Conservation (phyloP, 805 yeast genomes). For the Metschnikowia drakensbergensis region DNA sequence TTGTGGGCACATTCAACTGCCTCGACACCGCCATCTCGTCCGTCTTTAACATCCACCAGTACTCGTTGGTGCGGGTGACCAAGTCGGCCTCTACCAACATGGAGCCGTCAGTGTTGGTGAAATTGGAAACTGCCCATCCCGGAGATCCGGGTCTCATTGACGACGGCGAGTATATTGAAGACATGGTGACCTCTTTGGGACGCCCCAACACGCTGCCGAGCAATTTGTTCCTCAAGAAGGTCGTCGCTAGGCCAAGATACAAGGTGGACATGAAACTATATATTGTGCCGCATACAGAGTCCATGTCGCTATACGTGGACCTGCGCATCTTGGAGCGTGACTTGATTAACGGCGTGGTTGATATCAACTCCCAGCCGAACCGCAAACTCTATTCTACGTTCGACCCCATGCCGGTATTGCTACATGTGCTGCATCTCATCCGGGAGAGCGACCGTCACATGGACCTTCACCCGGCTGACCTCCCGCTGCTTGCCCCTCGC, state of each 20-base stretch:
- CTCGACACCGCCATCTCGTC: slow-evolving; percentile 45
- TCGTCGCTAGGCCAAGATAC: slow-evolving; percentile 59
- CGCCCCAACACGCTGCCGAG: slow-evolving; percentile 41
- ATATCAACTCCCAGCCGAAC: slow-evolving; percentile 22
- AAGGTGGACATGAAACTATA: slow-evolving; percentile 62
- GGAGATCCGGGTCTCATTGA: slow-evolving; percentile 50
- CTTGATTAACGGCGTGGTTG: slow-evolving; percentile 46
- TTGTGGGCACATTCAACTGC: slow-evolving; percentile 35
- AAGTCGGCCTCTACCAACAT: slow-evolving; percentile 50
- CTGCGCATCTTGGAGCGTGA: slow-evolving; percentile 50
- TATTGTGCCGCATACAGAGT: slow-evolving; percentile 41
- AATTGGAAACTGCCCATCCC: slow-evolving; percentile 53
- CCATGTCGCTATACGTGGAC: slow-evolving; percentile 44
- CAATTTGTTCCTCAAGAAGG: slow-evolving; percentile 50
- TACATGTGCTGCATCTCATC: slow-evolving; percentile 8
- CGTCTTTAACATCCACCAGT: slow-evolving; percentile 40
- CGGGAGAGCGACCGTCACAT: slow-evolving; percentile 7
- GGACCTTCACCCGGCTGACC: not conserved
- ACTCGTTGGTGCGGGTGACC: slow-evolving; percentile 48
- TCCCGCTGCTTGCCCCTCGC: slow-evolving; percentile 4
- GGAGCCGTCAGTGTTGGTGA: slow-evolving; percentile 50
- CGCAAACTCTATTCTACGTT: slow-evolving; percentile 19
- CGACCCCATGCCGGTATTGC: slow-evolving; percentile 11
- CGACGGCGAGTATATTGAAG: slow-evolving; percentile 42
- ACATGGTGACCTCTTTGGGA: slow-evolving; percentile 39